Evolutionary conservation across 2,329 filamentous ascomycete species (phyloP).

Genomic region (Arthrobotrys iridis): DNA sequence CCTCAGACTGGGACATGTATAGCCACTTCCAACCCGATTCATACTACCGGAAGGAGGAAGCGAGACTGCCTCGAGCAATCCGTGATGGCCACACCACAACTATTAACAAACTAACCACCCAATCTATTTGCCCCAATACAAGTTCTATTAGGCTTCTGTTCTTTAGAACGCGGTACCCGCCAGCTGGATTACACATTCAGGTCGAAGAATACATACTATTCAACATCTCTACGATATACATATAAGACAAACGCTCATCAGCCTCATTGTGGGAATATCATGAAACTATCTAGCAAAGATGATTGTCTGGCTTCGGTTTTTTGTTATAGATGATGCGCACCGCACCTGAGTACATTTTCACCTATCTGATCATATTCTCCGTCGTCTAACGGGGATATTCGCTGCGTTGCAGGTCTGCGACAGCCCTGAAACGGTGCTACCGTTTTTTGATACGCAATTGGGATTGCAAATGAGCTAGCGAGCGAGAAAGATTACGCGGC

Average conservation of each 20-base stretch:
- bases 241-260: too few relatives aligned
- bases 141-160: too few relatives aligned
- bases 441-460: conserved; percentile 1
- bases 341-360: neutral
- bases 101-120: too few relatives aligned
- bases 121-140: too few relatives aligned
- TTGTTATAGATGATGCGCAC: neutral
- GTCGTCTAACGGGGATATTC: neutral
- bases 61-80: too few relatives aligned
- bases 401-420: neutral
- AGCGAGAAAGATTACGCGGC: neutral
- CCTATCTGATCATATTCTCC: too few relatives aligned
- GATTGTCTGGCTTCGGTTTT: neutral
- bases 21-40: neutral
- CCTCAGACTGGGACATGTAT: conserved; percentile 24
- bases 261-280: too few relatives aligned
- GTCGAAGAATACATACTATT: too few relatives aligned
- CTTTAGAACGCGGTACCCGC: too few relatives aligned
- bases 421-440: conserved; percentile 26
- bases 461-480: neutral
- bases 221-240: too few relatives aligned
- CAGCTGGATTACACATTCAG: too few relatives aligned
- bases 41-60: neutral
- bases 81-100: too few relatives aligned
- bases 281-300: conserved; percentile 1